These are phyloP conservation scores for Alternaria gaisen DNA, from an alignment of 2,329 filamentous ascomycete species.

Conservation along the genomic window DNA sequence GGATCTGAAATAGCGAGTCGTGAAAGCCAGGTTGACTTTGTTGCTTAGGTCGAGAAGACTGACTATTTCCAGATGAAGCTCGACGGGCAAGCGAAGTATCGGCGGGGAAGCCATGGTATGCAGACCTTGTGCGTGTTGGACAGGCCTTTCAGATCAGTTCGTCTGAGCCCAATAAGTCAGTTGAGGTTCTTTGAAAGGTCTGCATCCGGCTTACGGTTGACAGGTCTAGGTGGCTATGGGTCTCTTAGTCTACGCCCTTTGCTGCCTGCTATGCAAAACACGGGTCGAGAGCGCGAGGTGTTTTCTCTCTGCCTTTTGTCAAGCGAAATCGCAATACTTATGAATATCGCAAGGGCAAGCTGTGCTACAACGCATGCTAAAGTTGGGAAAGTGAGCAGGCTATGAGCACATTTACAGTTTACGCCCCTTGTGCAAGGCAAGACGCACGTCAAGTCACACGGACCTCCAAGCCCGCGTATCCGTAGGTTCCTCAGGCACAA, in stretches of 20 bases:
- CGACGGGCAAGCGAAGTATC: conserved; percentile 34
- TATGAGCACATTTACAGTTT: conserved; percentile 11
- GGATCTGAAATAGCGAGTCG: conserved; percentile 30
- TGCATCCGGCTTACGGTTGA: conserved; percentile 11
- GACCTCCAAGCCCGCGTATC: conserved; percentile 15
- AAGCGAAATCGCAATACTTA: background rate
- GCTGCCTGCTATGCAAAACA: conserved; percentile 1
- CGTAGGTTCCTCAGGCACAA: conserved; percentile 1
- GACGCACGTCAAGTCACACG: conserved; percentile 22
- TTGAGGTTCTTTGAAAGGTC: background rate
- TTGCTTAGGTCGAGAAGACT: conserved; percentile 34
- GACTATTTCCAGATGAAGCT: conserved; percentile 35
- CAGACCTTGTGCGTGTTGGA: background rate
- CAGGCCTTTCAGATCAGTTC: background rate
- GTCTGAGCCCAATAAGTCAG: conserved; percentile 6
- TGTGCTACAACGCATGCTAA: background rate
- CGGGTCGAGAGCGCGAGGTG: background rate
- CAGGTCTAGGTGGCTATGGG: background rate
- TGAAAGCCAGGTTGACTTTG: conserved; percentile 23
- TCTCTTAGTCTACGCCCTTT: background rate
- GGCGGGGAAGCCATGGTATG: conserved; percentile 24
- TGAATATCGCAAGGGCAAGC: background rate
- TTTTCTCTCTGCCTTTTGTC: background rate
- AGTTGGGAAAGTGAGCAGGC: conserved; percentile 5
- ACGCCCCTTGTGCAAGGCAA: conserved; percentile 9